Evolutionary conservation across 176 grass and related monocot genomes (phyloP), one percentile per base, ranked within the genome.

Genomic region (Eragrostis curvula): DNA sequence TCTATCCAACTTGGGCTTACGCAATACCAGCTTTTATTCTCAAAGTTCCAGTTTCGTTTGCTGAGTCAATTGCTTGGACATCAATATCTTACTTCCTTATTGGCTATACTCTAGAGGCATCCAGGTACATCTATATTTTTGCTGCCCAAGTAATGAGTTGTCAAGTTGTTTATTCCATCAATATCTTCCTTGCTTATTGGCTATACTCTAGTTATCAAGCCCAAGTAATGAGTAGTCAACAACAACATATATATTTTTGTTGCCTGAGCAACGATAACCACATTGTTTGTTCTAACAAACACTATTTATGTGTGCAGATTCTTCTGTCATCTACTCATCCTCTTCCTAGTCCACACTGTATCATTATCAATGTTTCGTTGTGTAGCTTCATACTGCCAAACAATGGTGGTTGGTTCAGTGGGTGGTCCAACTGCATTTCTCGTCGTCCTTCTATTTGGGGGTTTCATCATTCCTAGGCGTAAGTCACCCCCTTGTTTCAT

Each of bases 1-100:
- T 97, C 81, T 97, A 92, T 79, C 95, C 95, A 18, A 81, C 90
- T 42, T 97, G 95, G 95, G 88, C 95, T 77, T 97, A 94, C 85
- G 63, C 92, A 75, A 83, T 97, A 70, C 90, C 95, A 66, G 64
- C 85, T 75, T 85, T 83, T 58, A 79, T 94, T 9, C 64, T 97
- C 48, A 94, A 94, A 74, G 69, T 97, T 65, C 95, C 92, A 30
- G 11, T 92, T 50, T 97, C 95, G 60, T 85, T 97, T 62, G 20
- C 87, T 55, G 90, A 90, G 68, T 90, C 92, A 41, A 51, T 92
- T 30, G 74, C 87, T 48, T 97, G 95, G 95, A 85, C 90, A 70
- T 90, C 87, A 75, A 77, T 92, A 87, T 87, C 95, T 61, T 97
- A 97, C 68, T 97, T 80, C 74, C 73, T 97, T 20, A 94, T 97